Base-by-base conservation (phyloP, 192 early-diverging fungal genomes). In the Coemansia sp. region DNA sequence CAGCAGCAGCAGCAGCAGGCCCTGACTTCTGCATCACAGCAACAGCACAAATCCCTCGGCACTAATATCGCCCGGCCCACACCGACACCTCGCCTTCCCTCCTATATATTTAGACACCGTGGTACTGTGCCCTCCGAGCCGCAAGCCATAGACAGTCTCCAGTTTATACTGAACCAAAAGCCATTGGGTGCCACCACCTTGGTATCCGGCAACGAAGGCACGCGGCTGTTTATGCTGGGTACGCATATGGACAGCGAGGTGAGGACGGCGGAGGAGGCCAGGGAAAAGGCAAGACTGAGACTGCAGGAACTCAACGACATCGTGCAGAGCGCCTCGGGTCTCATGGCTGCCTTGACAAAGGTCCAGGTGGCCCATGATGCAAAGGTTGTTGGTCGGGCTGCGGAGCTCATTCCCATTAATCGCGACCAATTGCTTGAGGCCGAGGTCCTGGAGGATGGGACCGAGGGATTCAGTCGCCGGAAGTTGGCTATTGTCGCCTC, bases 111-210 rank as follows among this genome's bases (percentile, higher is more conserved):
- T 42, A 46, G 66, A 14, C 49, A 73, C 30, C 57, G 46, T 10
- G 72, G 72, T 0, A 33, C 62, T 2, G 39, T 58, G 4, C 72
- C 72, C 3, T 35, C 23, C 4, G 66, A 66, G 7, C 72, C 72
- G 9, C 66, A 74, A 35, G 62, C 66, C 1, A 42, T 74, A 19
- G 64, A 63, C 55, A 21, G 39, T 6, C 21, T 74, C 53, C 65
- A 74, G 66, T 74, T 68, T n/a, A 64, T 74, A 21, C 23, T 74
- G 42, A 55, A 63, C 40, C 62, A 69, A 44, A 63, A 40, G 32
- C 73, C 73, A 17, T 58, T 74, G 5, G 62, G 58, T 38, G 50
- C 50, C 19, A 32, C 47, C 21, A 19, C 38, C 21, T 10, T 53
- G 13, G 52, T 53, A 28, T 16, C 26, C 10, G 26, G 26, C 52